Percentiles rank a stretch among this genome's conserved stretches.
These are phyloP conservation scores for Rasamsonia emersonii DNA, from an alignment of 2,329 filamentous ascomycete genomes.

Conservation along the genomic window DNA sequence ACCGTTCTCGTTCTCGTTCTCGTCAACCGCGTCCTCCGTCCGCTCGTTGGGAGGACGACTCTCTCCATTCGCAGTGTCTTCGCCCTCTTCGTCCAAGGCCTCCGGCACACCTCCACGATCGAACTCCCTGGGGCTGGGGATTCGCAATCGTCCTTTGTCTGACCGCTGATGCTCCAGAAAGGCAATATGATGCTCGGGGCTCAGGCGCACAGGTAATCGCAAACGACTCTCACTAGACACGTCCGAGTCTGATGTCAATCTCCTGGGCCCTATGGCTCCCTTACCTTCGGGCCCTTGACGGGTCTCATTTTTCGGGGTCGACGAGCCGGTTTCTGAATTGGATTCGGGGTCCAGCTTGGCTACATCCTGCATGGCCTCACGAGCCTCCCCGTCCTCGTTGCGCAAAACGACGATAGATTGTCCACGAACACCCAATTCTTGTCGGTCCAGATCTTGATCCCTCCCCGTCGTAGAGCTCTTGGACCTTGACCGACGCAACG, in stretches of 20 bases:
- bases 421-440: conserved; percentile 30
- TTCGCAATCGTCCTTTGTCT: conserved; percentile 67
- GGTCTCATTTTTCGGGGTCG: conserved; percentile 14
- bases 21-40: conserved; percentile 13
- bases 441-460: conserved; percentile 27
- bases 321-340: conserved; percentile 17
- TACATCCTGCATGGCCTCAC: conserved; percentile 11
- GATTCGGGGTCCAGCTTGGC: conserved; percentile 17
- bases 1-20: conserved; percentile 18
- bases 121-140: conserved; percentile 84
- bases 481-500: conserved; percentile 55
- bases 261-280: conserved; percentile 6
- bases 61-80: conserved; percentile 16
- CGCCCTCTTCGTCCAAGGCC: conserved; percentile 42
- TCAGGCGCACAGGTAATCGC: conserved; percentile 44
- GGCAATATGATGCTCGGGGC: conserved; percentile 72
- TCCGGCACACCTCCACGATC: conserved; percentile 71
- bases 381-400: conserved; percentile 22
- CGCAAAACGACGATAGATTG: conserved; percentile 31
- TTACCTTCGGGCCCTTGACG: conserved; percentile 12
- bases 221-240: conserved; percentile 48
- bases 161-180: conserved; percentile 78
- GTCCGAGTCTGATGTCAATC: conserved; percentile 19
- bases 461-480: conserved; percentile 41
- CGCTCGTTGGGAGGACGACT: conserved; percentile 17